Evolutionary conservation across 1,284 basidiomycete species (phyloP).

Genomic region (Ustilago hordei): DNA sequence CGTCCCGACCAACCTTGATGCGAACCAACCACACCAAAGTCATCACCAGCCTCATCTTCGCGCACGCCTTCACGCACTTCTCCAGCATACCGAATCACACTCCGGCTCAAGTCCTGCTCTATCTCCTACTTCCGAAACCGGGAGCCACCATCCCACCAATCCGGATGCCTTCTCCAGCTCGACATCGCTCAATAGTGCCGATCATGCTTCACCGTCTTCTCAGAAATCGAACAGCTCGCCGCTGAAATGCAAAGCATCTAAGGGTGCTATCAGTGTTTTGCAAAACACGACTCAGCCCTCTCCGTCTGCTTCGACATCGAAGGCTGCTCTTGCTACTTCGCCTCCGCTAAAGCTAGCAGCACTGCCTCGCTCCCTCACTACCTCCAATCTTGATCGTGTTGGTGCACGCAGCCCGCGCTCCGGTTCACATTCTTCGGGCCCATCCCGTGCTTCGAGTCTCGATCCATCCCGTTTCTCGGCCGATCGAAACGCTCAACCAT

Average conservation of each 20-base stretch:
- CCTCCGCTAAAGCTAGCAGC: conserved; percentile 25
- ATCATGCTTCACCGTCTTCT: conserved; percentile 8
- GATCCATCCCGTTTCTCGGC: conserved; percentile 28
- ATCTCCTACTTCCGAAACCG: conserved; percentile 31
- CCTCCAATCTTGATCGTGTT: conserved; percentile 20
- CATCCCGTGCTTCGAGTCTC: conserved; percentile 40
- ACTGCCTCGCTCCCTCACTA: conserved; percentile 27
- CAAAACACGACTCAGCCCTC: not conserved
- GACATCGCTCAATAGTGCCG: conserved; percentile 26
- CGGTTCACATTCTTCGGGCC: conserved; percentile 16
- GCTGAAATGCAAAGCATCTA: conserved; percentile 8
- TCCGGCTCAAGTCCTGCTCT: conserved; percentile 31
- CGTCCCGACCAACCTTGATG: conserved; percentile 2
- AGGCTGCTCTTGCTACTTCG: conserved; percentile 13
- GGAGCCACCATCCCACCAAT: conserved; percentile 18
- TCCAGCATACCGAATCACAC: conserved; percentile 34
- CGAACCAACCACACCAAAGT: not conserved
- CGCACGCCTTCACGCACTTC: conserved; percentile 34
- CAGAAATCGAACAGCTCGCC: conserved; percentile 7
- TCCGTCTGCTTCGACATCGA: not conserved
- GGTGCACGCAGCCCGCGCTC: conserved; percentile 4
- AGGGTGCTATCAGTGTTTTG: conserved; percentile 34
- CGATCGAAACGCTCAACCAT: not conserved
- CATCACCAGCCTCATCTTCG: conserved; percentile 33
- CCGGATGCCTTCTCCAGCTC: conserved; percentile 24